phyloP scores from a whole-genome alignment of 495 filamentous ascomycete genomes.

The Neurospora hispaniola region DNA sequence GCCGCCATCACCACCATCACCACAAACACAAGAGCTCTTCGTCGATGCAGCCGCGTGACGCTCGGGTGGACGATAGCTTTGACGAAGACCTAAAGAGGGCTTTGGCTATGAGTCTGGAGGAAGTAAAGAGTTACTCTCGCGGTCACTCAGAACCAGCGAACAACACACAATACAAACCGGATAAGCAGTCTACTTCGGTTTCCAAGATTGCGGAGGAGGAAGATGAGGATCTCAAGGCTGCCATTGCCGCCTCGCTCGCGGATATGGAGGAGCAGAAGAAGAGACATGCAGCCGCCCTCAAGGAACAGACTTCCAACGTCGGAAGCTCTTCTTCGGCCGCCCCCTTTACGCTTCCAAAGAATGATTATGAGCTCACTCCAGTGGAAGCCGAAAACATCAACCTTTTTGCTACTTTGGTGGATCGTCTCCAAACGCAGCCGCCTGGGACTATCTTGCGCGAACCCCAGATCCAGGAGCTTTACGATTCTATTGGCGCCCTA shows the following conservation, averaged over 20 bases:
- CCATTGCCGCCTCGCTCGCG: constrained; percentile 89
- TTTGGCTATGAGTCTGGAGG: constrained; percentile 91
- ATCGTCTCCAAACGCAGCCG: constrained; percentile 88
- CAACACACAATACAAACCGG: constrained; percentile 27
- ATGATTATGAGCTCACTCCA: constrained; percentile 87
- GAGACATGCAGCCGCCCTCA: constrained; percentile 68
- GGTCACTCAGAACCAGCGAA: constrained; percentile 31
- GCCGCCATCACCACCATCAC: constrained; percentile 10
- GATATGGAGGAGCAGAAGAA: constrained; percentile 99
- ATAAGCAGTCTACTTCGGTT: constrained; percentile 28
- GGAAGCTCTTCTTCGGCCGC: constrained; percentile 27
- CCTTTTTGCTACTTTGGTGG: constrained; percentile 87
- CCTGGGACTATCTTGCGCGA: constrained; percentile 91
- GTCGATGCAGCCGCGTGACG: constrained; percentile 79
- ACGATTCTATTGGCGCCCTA: constrained; percentile 87
- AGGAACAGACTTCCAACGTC: constrained; percentile 51
- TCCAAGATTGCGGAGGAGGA: constrained; percentile 58
- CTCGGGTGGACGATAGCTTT: constrained; percentile 71
- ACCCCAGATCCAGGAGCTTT: constrained; percentile 95
- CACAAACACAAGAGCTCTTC: constrained; percentile 31
- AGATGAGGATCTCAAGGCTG: constrained; percentile 87
- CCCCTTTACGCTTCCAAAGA: constrained; percentile 54
- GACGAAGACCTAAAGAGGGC: constrained; percentile 92
- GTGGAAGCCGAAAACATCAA: constrained; percentile 97
- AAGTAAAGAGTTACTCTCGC: constrained; percentile 57